Percentiles rank a stretch among this genome's conserved stretches.
Evolutionary conservation across 2,329 filamentous ascomycete genomes (phyloP).

Genomic region (Aureobasidium sp.): DNA sequence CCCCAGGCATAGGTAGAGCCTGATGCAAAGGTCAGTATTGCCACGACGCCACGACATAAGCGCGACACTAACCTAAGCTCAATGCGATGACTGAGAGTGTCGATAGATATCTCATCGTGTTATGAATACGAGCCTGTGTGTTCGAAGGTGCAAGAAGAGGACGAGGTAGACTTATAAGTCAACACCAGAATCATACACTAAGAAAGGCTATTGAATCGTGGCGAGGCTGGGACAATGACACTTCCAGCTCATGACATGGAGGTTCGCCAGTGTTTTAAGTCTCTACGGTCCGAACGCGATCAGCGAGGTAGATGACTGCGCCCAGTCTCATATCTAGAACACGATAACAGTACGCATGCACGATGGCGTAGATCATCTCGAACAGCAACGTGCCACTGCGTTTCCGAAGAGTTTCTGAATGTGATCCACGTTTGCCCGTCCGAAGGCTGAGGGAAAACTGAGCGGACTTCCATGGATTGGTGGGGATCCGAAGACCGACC

Average conservation of each 20-base stretch:
- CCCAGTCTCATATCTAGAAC: slow-evolving; percentile 3
- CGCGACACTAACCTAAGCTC: not conserved
- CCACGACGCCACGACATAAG: not conserved
- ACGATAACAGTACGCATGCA: not conserved
- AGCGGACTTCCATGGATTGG: not conserved
- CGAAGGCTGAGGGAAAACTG: not conserved
- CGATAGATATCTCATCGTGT: not conserved
- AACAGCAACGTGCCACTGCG: not conserved
- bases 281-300: not conserved
- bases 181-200: not conserved
- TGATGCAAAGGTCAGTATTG: not conserved
- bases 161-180: not conserved
- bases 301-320: slow-evolving; percentile 5
- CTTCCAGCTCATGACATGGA: not conserved
- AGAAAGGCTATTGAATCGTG: not conserved
- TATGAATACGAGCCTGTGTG: not conserved
- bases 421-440: not conserved
- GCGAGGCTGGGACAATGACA: not conserved
- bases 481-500: slow-evolving; percentile 14
- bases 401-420: not conserved
- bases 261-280: not conserved
- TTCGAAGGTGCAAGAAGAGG: not conserved
- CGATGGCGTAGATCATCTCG: not conserved
- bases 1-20: slow-evolving; percentile 11
- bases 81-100: not conserved